Conservation (phyloP, 73 alveolate species). For the Symbiodinium pilosum region DNA sequence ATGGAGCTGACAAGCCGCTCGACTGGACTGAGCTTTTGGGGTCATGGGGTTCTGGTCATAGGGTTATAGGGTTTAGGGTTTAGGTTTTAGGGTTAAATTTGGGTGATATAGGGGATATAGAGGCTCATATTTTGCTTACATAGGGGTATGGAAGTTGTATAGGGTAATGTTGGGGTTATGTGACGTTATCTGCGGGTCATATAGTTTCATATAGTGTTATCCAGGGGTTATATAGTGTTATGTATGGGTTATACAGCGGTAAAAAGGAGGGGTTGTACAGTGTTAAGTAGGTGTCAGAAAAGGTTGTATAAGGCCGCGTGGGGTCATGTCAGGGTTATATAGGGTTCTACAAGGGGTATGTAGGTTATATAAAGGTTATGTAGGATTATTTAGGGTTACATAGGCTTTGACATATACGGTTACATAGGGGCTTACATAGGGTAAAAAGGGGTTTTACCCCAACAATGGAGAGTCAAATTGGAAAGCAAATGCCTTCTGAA, state of each 20-base stretch:
- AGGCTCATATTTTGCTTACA: too few species aligned
- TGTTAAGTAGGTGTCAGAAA: neutral
- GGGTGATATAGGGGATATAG: neutral
- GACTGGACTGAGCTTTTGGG: neutral
- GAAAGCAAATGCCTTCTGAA: too few species aligned
- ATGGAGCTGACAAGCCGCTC: slow-evolving; percentile 9
- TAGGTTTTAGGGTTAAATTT: neutral
- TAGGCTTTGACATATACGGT: too few species aligned
- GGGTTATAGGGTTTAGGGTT: neutral
- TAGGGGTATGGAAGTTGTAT: neutral
- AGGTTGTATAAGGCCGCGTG: neutral
- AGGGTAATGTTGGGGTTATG: neutral
- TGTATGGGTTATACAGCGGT: too few species aligned
- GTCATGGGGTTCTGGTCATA: neutral
- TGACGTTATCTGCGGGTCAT: neutral
- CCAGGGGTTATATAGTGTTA: too few species aligned
- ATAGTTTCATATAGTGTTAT: neutral
- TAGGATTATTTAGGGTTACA: neutral
- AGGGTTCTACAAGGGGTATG: neutral
- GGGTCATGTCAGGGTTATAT: too few species aligned
- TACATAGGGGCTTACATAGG: neutral
- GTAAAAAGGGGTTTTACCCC: too few species aligned
- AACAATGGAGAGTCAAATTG: too few species aligned
- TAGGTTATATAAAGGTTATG: neutral
- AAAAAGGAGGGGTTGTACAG: too few species aligned